phyloP scores from a whole-genome alignment of 2,329 filamentous ascomycete genomes.

The Akanthomyces dipterigenus region DNA sequence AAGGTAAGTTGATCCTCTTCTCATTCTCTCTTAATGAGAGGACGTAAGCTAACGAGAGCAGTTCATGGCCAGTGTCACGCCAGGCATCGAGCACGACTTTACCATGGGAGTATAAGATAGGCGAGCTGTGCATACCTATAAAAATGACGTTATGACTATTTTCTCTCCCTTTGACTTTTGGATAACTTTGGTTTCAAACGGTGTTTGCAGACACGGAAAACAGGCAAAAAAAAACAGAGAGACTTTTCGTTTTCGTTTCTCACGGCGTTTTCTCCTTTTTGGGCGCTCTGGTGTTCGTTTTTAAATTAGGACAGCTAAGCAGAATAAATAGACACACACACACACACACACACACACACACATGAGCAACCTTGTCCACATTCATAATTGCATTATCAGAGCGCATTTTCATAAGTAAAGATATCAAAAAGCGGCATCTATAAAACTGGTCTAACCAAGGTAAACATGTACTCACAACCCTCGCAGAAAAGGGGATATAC shows the following conservation, averaged over 20 bases:
- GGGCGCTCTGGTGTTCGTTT: too few species aligned
- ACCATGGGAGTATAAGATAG: constrained; percentile 79
- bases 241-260: too few species aligned
- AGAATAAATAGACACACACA: too few species aligned
- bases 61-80: constrained; percentile 85
- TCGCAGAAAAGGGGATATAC: neutral
- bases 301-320: too few species aligned
- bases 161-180: neutral
- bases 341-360: too few species aligned
- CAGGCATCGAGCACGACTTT: constrained; percentile 95
- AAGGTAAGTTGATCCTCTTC: constrained; percentile 55
- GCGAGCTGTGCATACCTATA: neutral
- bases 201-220: neutral
- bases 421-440: neutral
- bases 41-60: constrained; percentile 25
- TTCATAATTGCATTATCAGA: too few species aligned
- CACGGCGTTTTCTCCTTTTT: neutral
- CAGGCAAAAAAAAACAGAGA: neutral
- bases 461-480: neutral
- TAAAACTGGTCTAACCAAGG: neutral
- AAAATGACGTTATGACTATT: constrained; percentile 1
- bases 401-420: too few species aligned
- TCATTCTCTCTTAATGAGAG: neutral
- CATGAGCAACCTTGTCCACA: too few species aligned
- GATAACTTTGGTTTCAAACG: too few species aligned